A percentile compares a stretch with the other conserved stretches of the same genome.
These are phyloP conservation scores for Anisodus acutangulus DNA, from an alignment of 257 asterid genomes.

Conservation along the genomic window DNA sequence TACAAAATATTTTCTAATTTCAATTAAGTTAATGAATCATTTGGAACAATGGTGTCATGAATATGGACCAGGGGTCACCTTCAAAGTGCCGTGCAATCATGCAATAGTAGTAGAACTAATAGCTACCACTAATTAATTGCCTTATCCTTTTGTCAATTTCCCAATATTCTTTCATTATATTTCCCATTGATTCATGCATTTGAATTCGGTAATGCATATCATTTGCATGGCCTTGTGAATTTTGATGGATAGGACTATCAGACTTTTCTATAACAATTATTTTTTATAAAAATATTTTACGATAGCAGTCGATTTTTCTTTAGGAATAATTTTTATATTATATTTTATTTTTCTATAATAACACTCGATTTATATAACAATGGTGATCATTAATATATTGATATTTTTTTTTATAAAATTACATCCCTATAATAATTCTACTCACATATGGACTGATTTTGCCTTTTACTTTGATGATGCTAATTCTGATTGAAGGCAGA, in stretches of 20 bases:
- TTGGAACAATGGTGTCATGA: background rate
- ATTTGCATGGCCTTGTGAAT: background rate
- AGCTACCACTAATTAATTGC: background rate
- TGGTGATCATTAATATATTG: too few relatives aligned
- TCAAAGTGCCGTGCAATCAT: background rate
- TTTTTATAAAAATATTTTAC: too few relatives aligned
- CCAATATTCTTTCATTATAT: background rate
- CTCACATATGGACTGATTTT: too few relatives aligned
- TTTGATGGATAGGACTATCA: background rate
- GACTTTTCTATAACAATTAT: too few relatives aligned
- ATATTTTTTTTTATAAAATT: too few relatives aligned
- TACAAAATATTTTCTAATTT: background rate
- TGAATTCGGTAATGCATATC: background rate
- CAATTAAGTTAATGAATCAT: background rate
- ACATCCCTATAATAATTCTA: too few relatives aligned
- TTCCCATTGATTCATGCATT: background rate
- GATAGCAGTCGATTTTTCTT: too few relatives aligned
- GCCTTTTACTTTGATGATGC: too few relatives aligned
- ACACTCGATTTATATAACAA: too few relatives aligned
- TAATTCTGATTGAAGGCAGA: too few relatives aligned
- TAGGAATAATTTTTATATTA: too few relatives aligned
- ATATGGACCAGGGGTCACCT: background rate
- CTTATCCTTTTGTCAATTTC: background rate
- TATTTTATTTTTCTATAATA: too few relatives aligned
- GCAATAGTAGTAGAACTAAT: background rate